Evolutionary conservation across 2,329 filamentous ascomycete species (phyloP), one percentile per base, ranked within the genome.

Genomic region (Cryphonectria parasitica): DNA sequence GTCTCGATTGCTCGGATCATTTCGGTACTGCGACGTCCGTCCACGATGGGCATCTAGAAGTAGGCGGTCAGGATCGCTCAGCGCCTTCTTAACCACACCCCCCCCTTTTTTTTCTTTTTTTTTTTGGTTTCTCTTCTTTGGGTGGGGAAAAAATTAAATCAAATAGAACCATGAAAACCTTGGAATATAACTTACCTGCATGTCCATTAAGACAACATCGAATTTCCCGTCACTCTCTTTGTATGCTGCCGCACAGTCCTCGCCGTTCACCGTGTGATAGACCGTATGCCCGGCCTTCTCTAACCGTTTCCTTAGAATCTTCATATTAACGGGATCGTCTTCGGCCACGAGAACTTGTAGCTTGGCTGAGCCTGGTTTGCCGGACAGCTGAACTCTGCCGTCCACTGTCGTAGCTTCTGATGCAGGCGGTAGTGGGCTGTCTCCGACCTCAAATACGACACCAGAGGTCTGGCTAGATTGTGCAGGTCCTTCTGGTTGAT

Each of bases 171-270:
- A 5, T 1, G 4, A 28, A 63, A 15, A 25, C 15, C 3, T n/a
- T 17, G 13, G 34, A 76, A 67, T n/a, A 52, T 69, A 17, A 80
- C 88, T 80, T 78, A 94, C 93, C 86, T 97, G 93, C 87, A 97
- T 94, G 77, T 97, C 94, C 94, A 97, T 97, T 73, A 97, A 84
- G 64, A 97, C 85, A 6, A 94, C 90, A 78, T 97, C 93, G 76
- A 92, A 96, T 31, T 82, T 81, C 36, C 79, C 79, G 0, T 90
- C 84, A 66, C 85, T 86, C 62, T 93, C 91, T 65, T 85, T 86
- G 78, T 92, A 95, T 5, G 89, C 85, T 65, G 86, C 84, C 7
- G 92, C 91, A 76, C 94, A 97, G 76, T 97, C 93, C 77, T 96
- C 92, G 10, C 94, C 94, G 73, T 97, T 97, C 52, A 92, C 86